Evolutionary conservation across 1,284 basidiomycete genomes (phyloP), one percentile per base, ranked within the genome.

Genomic region (Jaminaea rosea): DNA sequence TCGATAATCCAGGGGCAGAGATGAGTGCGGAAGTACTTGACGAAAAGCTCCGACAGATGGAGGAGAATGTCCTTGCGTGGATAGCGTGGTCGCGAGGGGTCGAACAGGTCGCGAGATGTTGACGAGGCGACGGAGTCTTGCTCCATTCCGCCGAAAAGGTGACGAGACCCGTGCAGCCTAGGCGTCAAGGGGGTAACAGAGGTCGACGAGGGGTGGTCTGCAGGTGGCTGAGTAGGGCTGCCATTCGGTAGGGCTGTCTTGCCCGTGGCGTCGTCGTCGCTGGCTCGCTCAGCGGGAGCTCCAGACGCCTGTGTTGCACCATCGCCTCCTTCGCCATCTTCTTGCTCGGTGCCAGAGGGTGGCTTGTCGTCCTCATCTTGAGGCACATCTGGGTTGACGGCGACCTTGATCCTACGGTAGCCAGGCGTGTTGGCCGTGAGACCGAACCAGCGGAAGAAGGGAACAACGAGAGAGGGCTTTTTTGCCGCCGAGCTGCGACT

Each of bases 381-480:
- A 4, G 39, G 39, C 11, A 42, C 19, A 23, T 42, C 39, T 21
- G 39, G 51, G 32, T 53, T 50, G 10, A 67, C 63, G 23, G 63
- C 65, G 24, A 67, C 65, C 44, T 67, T 67, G 58, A 67, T 67
- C 51, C 63, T 60, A 9, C 62, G 53, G 31, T 65, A 65, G 27
- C 65, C 65, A 13, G 65, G 65, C 21, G 65, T 67, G 44, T 67
- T 67, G n/a, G 65, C 65, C 11, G 65, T 67, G 1, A 61, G 58
- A 28, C 65, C 65, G 27, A 67, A 67, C 65, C 65, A 67, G 7
- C 65, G 58, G 58, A 67, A 67, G 60, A 67, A 67, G n/a, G 65
- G 65, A 4, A 42, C 39, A 5, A 42, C 39, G 4, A 42, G 1
- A 65, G 58, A 8, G 60, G 49, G 46, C 65, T 67, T 55, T 61